These are phyloP conservation scores for Protoeuglena noctilucae DNA, from an alignment of 139 green algal species.

Conservation along the genomic window DNA sequence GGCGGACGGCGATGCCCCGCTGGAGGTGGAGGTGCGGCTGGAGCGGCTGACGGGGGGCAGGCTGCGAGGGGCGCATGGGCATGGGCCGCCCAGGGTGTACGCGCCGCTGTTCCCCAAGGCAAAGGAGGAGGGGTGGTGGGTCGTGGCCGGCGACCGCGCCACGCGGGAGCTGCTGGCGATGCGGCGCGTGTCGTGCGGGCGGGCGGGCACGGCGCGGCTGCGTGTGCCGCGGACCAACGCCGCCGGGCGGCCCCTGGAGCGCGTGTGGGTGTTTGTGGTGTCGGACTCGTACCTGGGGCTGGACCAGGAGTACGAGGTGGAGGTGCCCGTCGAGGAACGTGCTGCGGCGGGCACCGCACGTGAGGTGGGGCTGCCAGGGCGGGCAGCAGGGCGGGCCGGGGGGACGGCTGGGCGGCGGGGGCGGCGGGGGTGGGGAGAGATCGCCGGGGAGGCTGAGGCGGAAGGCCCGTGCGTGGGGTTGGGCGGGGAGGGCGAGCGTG, in stretches of 20 bases:
- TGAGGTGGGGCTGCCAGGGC: too few species aligned
- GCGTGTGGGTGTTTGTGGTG: background rate
- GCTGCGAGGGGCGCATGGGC: too few species aligned
- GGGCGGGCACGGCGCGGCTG: constrained; percentile 4
- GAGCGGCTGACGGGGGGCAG: background rate
- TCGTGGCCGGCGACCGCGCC: constrained; percentile 44
- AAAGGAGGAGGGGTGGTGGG: constrained; percentile 95
- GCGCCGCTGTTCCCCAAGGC: constrained; percentile 70
- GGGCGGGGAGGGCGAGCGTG: too few species aligned
- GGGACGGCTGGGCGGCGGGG: too few species aligned
- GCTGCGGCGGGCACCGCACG: too few species aligned
- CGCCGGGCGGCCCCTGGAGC: background rate
- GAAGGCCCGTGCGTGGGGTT: too few species aligned
- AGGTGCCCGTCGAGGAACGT: too few species aligned
- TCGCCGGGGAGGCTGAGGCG: too few species aligned
- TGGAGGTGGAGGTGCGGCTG: constrained; percentile 31
- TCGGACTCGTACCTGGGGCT: background rate
- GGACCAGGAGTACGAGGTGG: background rate
- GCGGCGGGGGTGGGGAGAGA: too few species aligned
- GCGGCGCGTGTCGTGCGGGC: constrained; percentile 50
- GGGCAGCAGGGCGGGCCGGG: too few species aligned
- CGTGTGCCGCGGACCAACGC: too few species aligned
- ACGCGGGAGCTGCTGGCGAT: constrained; percentile 62
- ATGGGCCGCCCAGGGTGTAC: constrained; percentile 31
- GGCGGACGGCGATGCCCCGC: too few species aligned